These are phyloP conservation scores for Sesbania bispinosa DNA, from an alignment of 306 rosid species.

Conservation along the genomic window DNA sequence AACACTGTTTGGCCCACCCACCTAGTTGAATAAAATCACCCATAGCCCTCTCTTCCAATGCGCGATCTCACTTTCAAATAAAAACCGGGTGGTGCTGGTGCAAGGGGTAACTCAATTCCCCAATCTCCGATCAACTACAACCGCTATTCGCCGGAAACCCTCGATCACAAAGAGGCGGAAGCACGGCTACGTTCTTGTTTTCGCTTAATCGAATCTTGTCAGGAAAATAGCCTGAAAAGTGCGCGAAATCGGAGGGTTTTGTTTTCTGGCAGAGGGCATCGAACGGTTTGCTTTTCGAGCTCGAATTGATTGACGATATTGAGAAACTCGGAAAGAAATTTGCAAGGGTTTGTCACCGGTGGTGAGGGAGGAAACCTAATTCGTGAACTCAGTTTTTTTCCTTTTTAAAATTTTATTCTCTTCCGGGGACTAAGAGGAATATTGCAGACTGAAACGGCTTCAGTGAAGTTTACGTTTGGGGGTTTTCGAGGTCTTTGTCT, in stretches of 20 bases:
- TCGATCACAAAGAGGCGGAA: not conserved
- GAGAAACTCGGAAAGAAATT: not conserved
- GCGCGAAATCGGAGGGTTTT: constrained; percentile 18
- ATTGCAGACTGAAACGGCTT: constrained; percentile 5
- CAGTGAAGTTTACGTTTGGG: constrained; percentile 8
- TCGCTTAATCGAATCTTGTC: not conserved
- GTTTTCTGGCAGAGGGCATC: not conserved
- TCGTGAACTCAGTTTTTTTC: not conserved
- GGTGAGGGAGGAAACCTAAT: constrained; percentile 29
- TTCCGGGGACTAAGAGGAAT: not conserved
- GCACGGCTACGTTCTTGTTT: not conserved
- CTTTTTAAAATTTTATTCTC: not conserved
- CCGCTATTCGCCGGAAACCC: not conserved
- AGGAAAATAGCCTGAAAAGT: not conserved
- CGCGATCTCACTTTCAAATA: constrained; percentile 12
- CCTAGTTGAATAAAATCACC: too few species aligned
- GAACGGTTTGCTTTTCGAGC: constrained; percentile 3
- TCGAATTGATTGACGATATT: constrained; percentile 9
- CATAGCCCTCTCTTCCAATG: not conserved
- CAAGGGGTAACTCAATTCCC: not conserved
- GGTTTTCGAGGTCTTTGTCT: constrained; percentile 12
- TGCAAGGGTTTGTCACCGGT: not conserved
- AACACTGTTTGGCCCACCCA: not conserved
- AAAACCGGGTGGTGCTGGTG: not conserved
- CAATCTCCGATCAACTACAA: constrained; percentile 17